A percentile compares a stretch with the other conserved stretches of the same genome.
Evolutionary conservation across 2,329 filamentous ascomycete genomes (phyloP).

Genomic region (Aspergillus viridinutans): DNA sequence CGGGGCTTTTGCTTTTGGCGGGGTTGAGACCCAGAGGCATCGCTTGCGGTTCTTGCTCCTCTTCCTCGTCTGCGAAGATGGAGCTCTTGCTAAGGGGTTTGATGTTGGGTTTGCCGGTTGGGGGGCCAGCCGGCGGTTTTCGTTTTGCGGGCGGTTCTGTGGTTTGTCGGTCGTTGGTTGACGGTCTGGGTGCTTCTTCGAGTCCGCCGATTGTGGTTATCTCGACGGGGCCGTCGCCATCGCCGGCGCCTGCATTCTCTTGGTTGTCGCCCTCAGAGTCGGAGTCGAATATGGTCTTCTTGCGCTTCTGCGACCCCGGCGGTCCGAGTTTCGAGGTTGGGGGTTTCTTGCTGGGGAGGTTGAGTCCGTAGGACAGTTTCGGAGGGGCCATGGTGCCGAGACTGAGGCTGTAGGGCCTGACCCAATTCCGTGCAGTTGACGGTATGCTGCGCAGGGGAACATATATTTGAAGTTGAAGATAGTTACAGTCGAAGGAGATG

Average conservation of each 20-base stretch:
- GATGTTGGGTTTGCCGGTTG: conserved; percentile 19
- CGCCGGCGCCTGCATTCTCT: conserved; percentile 11
- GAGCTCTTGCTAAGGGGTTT: conserved; percentile 34
- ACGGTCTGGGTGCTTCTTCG: conserved; percentile 13
- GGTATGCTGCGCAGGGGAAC: too few relatives aligned
- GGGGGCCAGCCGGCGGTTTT: conserved; percentile 29
- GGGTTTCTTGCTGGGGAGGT: conserved; percentile 35
- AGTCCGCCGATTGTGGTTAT: conserved; percentile 39
- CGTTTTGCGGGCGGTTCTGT: conserved; percentile 27
- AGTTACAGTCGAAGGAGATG: background rate
- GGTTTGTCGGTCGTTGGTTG: conserved; percentile 12
- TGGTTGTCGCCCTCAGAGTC: conserved; percentile 38
- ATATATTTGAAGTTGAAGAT: background rate
- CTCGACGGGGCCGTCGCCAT: conserved; percentile 22
- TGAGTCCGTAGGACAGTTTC: conserved; percentile 42
- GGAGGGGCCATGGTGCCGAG: conserved; percentile 24
- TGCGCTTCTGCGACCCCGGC: conserved; percentile 42
- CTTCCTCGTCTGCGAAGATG: conserved; percentile 35
- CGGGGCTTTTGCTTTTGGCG: conserved; percentile 13
- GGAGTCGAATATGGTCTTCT: conserved; percentile 44
- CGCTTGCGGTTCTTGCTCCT: conserved; percentile 19
- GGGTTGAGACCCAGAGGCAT: conserved; percentile 23
- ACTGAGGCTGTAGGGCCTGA: background rate
- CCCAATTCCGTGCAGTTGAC: background rate
- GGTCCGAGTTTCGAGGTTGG: conserved; percentile 22